phyloP scores from a whole-genome alignment of 169 alveolate genomes.

The Eimeria praecox region DNA sequence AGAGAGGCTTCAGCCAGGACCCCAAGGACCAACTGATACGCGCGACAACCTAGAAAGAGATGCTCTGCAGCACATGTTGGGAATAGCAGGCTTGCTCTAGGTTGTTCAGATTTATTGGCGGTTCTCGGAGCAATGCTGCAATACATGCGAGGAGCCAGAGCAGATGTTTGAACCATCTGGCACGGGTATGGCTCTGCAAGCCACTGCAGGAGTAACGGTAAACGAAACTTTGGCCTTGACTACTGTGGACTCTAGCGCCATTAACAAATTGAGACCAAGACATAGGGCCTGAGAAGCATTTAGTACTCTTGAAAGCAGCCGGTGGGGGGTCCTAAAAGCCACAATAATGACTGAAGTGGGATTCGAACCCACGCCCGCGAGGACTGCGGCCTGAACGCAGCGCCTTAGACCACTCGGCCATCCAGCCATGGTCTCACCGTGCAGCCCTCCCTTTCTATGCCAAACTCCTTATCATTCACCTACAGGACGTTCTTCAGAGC shows the following conservation, averaged over 20 bases:
- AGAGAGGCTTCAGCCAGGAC: no score
- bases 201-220: not conserved
- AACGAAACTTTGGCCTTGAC: not conserved
- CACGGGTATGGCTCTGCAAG: no score
- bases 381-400: conserved; percentile 99
- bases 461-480: not conserved
- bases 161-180: no score
- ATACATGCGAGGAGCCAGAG: no score
- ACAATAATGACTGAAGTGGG: conserved; percentile 93
- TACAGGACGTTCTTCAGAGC: not conserved
- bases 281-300: not conserved
- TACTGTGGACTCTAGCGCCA: not conserved
- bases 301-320: no score
- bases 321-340: not conserved
- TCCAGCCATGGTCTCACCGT: conserved; percentile 81
- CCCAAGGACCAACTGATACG: no score
- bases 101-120: no score
- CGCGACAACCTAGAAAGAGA: no score
- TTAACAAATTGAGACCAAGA: not conserved
- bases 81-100: no score
- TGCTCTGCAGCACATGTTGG: no score
- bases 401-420: conserved; percentile 99
- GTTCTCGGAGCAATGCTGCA: no score
- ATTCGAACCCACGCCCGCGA: conserved; percentile 99
- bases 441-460: not conserved